Base-by-base conservation (phyloP, 805 yeast species). In the Grigorovia humatica region DNA sequence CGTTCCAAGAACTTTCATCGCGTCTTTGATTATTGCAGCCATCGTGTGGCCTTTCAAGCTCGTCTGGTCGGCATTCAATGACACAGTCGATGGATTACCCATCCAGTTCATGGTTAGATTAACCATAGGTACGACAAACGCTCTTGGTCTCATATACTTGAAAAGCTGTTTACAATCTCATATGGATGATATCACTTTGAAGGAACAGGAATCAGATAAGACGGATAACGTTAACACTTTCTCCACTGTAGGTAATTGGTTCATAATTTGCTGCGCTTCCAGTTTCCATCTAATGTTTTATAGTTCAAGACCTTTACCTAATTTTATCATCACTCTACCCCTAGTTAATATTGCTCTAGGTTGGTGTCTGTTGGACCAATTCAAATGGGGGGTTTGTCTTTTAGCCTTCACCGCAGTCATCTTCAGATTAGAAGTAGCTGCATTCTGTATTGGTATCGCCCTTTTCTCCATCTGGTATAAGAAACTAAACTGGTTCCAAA, bases 281-380 rank as follows among this genome's bases (percentile, higher is more conserved):
- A 93, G 89, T 64, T 91, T 90, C 70, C 97, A 91, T 64, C 55
- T 88, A 18, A 68, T 83, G 54, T 91, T 73, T 70, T 91, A 91
- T 64, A 74, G 86, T n/a, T 76, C 96, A 2, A 74, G 97, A 57
- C 80, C 95, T 0, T 72, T 91, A 52, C 96, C 97, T n/a, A 91
- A 91, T 67, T 85, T 84, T 58, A 70, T 90, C 52, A 63, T 78
- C 15, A 89, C 85, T 2, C 70, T 91, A 50, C 96, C 97, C 2
- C 61, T 87, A 41, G 82, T 83, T 4, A 77, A 78, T 51, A 59
- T 69, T 46, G 84, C 85, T 0, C 56, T 84, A 44, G 71, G 80
- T 4, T 72, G 71, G 59, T 58, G 81, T 15, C 57, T 87, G 15
- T 56, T 58, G 18, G 87, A 83, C 11, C 72, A 77, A 47, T 70